Conservation (phyloP, 495 filamentous ascomycete species). For the Hyphodiscus hymeniophilus region DNA sequence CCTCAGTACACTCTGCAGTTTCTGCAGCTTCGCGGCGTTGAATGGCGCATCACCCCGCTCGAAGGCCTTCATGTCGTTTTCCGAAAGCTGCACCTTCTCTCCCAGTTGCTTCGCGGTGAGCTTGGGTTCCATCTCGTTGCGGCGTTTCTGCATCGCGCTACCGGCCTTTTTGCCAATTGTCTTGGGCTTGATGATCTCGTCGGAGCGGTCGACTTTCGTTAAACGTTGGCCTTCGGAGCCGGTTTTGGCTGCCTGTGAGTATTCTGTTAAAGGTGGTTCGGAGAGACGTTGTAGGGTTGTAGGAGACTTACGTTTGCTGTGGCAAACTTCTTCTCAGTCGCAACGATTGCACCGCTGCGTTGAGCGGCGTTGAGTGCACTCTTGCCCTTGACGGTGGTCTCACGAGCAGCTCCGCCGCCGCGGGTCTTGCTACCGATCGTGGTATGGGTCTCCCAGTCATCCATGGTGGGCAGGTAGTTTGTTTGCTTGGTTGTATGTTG, state of each 20-base stretch:
- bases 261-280: conserved; percentile 1
- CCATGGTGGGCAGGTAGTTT: conserved; percentile 23
- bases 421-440: conserved; percentile 85
- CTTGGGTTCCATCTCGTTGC: conserved; percentile 65
- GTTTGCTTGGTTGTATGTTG: conserved; percentile 5
- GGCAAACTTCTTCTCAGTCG: conserved; percentile 88
- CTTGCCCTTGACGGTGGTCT: conserved; percentile 83
- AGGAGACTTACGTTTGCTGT: conserved; percentile 65
- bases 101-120: conserved; percentile 97
- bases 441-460: conserved; percentile 82
- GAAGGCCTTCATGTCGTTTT: conserved; percentile 70
- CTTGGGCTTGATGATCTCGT: conserved; percentile 96
- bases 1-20: conserved; percentile 79
- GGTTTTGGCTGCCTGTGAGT: conserved; percentile 44
- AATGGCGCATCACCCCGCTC: conserved; percentile 74
- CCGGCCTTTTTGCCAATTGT: conserved; percentile 76
- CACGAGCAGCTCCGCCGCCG: conserved; percentile 54
- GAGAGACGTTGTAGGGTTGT: background rate
- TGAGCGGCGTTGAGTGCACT: conserved; percentile 85
- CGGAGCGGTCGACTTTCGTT: conserved; percentile 95
- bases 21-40: conserved; percentile 73
- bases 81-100: conserved; percentile 85
- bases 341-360: conserved; percentile 64
- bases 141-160: conserved; percentile 68
- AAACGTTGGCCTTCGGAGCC: conserved; percentile 83